Percentiles rank a stretch among this genome's conserved stretches.
Conservation (phyloP, 2,329 filamentous ascomycete species). For the Colletotrichum sansevieriae region DNA sequence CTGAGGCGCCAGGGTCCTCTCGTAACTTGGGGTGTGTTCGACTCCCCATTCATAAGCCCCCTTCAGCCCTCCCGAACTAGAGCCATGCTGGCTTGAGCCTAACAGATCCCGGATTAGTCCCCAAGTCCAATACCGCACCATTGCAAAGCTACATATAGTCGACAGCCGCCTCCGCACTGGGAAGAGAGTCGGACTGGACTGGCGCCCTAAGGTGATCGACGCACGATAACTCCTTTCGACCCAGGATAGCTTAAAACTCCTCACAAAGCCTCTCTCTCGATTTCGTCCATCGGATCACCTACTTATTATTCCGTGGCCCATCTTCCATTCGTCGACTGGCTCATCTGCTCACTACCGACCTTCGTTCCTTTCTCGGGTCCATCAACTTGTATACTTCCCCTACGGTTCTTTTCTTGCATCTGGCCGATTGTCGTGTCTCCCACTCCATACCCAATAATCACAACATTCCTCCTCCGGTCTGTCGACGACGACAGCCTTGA, state of each 20-base stretch:
- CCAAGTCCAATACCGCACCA: slow-evolving; percentile 41
- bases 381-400: background rate
- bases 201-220: slow-evolving; percentile 40
- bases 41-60: slow-evolving; percentile 44
- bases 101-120: slow-evolving; percentile 49
- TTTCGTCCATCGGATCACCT: slow-evolving; percentile 19
- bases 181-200: slow-evolving; percentile 32
- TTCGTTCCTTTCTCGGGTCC: background rate
- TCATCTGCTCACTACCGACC: slow-evolving; percentile 14
- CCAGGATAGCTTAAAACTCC: slow-evolving; percentile 38
- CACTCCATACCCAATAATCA: slow-evolving; percentile 3
- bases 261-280: slow-evolving; percentile 41
- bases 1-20: slow-evolving; percentile 41
- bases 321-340: slow-evolving; percentile 1
- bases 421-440: background rate
- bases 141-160: slow-evolving; percentile 42
- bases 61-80: slow-evolving; percentile 57
- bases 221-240: slow-evolving; percentile 42
- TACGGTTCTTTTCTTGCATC: background rate
- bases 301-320: slow-evolving; percentile 11
- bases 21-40: slow-evolving; percentile 29
- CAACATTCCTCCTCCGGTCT: slow-evolving; percentile 1
- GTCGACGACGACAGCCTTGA: background rate
- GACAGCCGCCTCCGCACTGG: slow-evolving; percentile 40
- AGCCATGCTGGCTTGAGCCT: slow-evolving; percentile 46